Evolutionary conservation across 2,329 filamentous ascomycete genomes (phyloP), one percentile per base, ranked within the genome.

Genomic region (Alternaria sp.): DNA sequence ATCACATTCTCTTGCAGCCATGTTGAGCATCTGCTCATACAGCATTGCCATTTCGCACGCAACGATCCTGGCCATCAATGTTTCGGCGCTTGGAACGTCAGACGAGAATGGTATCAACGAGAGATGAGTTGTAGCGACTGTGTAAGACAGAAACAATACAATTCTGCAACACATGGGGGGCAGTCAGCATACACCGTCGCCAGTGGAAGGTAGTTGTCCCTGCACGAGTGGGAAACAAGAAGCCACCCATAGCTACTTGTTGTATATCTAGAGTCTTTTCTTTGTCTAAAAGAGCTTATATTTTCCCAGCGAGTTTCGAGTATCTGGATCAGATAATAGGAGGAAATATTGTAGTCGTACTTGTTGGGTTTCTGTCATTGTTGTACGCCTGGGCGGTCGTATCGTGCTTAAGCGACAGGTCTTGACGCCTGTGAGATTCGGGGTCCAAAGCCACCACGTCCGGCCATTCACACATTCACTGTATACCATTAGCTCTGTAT

Each of bases 11-110:
- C 71, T 22, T 94, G 91, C 80, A 82, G 82, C 30, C 90, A 92
- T 78, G 83, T 82, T 5, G 79, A 81, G 16, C 78, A 84, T 26
- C 85, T 87, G 20, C 81, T 91, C 30, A 87, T 89, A 71, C 88
- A 87, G 24, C 86, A 92, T 77, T 94, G 91, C 77, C 91, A 93
- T 78, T 88, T 88, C 66, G 89, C 91, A 6, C 88, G 91, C 59
- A 92, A 91, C 73, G 88, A 92, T 67, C 87, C 87, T 1, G 83
- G 85, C 62, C 90, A 93, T 74, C 83, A 87, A 68, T 93, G 91
- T 76, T 86, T 86, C 65, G 84, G 88, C 11, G 86, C 91, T 56
- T 89, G 90, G 79, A 86, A 86, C 39, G 82, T 91, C 61, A 80
- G 76, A 63, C 84, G 87, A 24, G 81, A 87, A 63, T 86, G 86